Evolutionary conservation across 2,329 filamentous ascomycete species (phyloP).

Genomic region (Aspergillus spinulosporus): DNA sequence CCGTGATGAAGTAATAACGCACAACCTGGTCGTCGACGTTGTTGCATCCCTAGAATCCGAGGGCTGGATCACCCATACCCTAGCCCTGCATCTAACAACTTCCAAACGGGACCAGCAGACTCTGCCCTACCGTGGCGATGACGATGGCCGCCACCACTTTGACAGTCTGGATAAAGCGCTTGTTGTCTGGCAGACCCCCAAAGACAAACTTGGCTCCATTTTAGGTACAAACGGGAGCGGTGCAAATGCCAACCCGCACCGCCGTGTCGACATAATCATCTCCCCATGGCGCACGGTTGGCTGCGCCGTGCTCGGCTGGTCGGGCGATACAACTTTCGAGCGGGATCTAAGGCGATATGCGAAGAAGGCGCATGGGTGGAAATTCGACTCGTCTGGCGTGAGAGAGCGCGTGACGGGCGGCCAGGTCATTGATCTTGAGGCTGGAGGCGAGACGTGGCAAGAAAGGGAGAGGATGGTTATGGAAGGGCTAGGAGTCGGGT

Average conservation of each 20-base stretch:
- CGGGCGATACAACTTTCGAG: slow-evolving; percentile 84
- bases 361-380: slow-evolving; percentile 69
- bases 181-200: slow-evolving; percentile 77
- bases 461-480: slow-evolving; percentile 81
- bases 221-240: slow-evolving; percentile 2
- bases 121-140: slow-evolving; percentile 53
- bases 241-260: slow-evolving; percentile 60
- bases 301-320: slow-evolving; percentile 87
- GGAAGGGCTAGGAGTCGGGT: slow-evolving; percentile 69
- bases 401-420: slow-evolving; percentile 64
- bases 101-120: slow-evolving; percentile 71
- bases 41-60: slow-evolving; percentile 68
- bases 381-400: slow-evolving; percentile 90
- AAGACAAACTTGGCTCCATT: not conserved
- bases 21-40: slow-evolving; percentile 69
- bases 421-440: slow-evolving; percentile 69
- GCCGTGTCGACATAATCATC: slow-evolving; percentile 89
- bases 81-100: slow-evolving; percentile 68
- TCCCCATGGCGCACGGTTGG: slow-evolving; percentile 85
- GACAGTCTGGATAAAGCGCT: slow-evolving; percentile 89
- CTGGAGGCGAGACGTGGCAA: slow-evolving; percentile 56
- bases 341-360: slow-evolving; percentile 80
- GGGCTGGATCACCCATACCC: slow-evolving; percentile 76
- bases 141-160: slow-evolving; percentile 52
- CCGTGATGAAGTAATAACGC: slow-evolving; percentile 66